Conservation (phyloP, 352 stramenopile genomes). For the Globisporangium paroecandrum region DNA sequence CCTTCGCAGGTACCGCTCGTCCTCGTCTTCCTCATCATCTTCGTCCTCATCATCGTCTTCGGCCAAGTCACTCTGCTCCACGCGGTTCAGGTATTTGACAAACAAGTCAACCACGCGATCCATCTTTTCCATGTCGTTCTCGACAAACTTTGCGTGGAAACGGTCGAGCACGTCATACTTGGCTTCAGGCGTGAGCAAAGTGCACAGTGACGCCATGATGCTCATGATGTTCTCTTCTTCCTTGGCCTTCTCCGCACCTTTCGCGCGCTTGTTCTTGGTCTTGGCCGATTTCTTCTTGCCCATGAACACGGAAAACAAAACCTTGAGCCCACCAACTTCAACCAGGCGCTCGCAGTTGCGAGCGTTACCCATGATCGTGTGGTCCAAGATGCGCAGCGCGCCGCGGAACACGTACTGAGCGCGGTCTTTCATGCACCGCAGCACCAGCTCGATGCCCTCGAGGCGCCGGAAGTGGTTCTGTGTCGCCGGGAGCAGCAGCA, state of each 20-base stretch:
- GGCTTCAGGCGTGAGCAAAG: constrained; percentile 41
- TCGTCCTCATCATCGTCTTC: constrained; percentile 22
- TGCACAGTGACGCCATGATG: constrained; percentile 65
- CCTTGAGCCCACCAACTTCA: constrained; percentile 57
- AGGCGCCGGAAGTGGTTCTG: constrained; percentile 56
- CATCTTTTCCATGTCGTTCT: constrained; percentile 80
- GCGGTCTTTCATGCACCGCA: constrained; percentile 89
- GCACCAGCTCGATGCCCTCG: constrained; percentile 92
- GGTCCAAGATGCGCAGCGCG: constrained; percentile 53
- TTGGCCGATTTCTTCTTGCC: constrained; percentile 42
- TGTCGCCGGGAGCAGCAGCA: constrained; percentile 47
- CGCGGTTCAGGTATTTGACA: constrained; percentile 61
- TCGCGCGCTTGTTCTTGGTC: constrained; percentile 21
- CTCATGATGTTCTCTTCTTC: constrained; percentile 66
- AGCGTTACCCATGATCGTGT: constrained; percentile 52
- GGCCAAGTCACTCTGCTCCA: constrained; percentile 27
- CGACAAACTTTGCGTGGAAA: constrained; percentile 79
- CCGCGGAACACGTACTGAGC: constrained; percentile 61
- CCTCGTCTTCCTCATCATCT: constrained; percentile 41
- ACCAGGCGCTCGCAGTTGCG: constrained; percentile 72
- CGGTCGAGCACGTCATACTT: constrained; percentile 55
- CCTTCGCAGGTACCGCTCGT: constrained; percentile 55
- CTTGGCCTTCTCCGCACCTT: constrained; percentile 28
- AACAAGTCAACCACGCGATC: constrained; percentile 79
- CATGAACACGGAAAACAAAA: constrained; percentile 75